Base-by-base conservation (phyloP, 2,329 filamentous ascomycete species). In the Colletotrichum sp. region DNA sequence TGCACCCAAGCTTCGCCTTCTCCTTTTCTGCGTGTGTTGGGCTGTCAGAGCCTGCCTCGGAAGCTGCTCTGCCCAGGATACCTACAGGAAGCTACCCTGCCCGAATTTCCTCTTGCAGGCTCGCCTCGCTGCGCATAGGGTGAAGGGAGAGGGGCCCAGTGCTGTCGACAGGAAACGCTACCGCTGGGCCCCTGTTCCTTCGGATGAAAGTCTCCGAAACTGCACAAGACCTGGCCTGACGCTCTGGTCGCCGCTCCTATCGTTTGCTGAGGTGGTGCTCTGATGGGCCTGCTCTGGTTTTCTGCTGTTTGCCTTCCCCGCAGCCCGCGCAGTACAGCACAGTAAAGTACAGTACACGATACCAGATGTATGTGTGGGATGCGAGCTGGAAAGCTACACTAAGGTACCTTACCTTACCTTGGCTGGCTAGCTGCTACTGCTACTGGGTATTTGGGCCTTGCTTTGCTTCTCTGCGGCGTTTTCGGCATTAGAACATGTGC, bases 181-280 rank as follows among this genome's bases (percentile, higher is more conserved):
- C 33, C 12, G 47, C 62, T 57, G 57, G 24, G 34, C 62, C 43
- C 61, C 47, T 62, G 55, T 61, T 24, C 43, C 54, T 63, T 67
- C 72, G 72, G 72, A 73, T 66, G 21, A 74, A 67, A 74, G 34
- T 43, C 62, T 74, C 72, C 72, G 69, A 38, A 61, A 33, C 36
- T 51, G 24, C 29, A 31, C 55, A 58, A 65, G 43, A 13, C 43
- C 43, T 51, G n/a, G 43, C n/a, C 13, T 21, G 24, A 16, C 33
- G 51, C 51, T 38, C 18, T 51, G 61, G 36, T 29, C 61, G 61
- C 38, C 43, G 34, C 12, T 21, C 21, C 33, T 15, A 36, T 36
- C 59, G n/a, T 36, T 24, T 63, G 24, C 33, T 43, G 21, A 31
- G 58, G 33, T 51, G 58, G 33, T 51, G 11, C n/a, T 51, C n/a